These are phyloP conservation scores for Neofusicoccum umdonicola DNA, from an alignment of 2,329 filamentous ascomycete species.

Conservation along the genomic window DNA sequence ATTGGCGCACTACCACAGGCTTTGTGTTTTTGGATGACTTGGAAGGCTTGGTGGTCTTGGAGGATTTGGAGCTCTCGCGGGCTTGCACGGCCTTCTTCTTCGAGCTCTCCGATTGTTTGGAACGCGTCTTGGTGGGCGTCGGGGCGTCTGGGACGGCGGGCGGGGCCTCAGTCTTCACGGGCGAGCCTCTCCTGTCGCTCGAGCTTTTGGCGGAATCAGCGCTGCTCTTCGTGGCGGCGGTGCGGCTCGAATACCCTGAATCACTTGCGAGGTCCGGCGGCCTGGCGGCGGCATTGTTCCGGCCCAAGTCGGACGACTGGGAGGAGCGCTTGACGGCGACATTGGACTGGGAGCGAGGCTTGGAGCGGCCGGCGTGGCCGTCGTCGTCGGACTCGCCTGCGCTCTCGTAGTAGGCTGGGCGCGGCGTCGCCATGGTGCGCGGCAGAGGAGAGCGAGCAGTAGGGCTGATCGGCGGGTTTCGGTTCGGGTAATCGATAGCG, in stretches of 20 bases:
- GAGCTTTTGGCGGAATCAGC: constrained; percentile 51
- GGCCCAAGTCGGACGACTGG: constrained; percentile 34
- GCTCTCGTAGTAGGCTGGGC: constrained; percentile 1
- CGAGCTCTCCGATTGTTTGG: background rate
- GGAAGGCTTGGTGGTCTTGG: constrained; percentile 4
- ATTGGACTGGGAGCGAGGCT: constrained; percentile 42
- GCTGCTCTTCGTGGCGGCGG: constrained; percentile 50
- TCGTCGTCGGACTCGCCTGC: constrained; percentile 5
- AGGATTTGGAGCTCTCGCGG: background rate
- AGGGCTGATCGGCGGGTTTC: constrained; percentile 5
- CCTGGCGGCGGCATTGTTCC: constrained; percentile 21
- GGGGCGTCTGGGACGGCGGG: background rate
- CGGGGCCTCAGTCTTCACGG: background rate
- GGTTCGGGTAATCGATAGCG: constrained; percentile 15
- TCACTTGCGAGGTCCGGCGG: constrained; percentile 54
- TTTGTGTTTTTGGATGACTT: background rate
- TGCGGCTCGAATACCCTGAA: constrained; percentile 62
- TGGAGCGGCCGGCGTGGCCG: background rate
- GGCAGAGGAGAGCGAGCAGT: background rate
- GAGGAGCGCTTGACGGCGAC: constrained; percentile 48
- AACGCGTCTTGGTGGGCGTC: background rate
- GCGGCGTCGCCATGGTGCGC: background rate
- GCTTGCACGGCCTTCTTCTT: background rate
- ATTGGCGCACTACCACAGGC: background rate
- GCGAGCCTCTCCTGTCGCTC: constrained; percentile 15